Base-by-base conservation (phyloP, 2,329 filamentous ascomycete genomes). In the Scleromitrula shiraiana region DNA sequence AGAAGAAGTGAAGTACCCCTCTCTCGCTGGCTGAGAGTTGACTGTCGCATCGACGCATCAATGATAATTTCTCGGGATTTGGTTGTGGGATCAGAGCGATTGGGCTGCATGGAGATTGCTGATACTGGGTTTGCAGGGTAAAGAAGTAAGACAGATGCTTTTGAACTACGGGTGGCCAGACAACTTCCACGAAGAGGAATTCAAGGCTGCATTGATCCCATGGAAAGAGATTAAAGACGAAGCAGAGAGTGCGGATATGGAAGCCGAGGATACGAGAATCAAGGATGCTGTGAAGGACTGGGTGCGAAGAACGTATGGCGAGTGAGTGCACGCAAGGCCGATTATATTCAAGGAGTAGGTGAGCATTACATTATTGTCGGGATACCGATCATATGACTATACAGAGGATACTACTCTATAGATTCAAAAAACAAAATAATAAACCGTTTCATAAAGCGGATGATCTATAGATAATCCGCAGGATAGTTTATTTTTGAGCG, bases 301-400 rank as follows among this genome's bases (percentile, higher is more conserved):
- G 44, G 44, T 46, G 35, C 35, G 26, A 29, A 46, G 44, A 46
- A 46, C 36, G 22, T 46, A 46, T 40, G 44, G 36, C 44, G 35
- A 46, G 32, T 36, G 32, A 36, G 17, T 19, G 32, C 32, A 36
- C 32, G 7, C 32, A 36, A 36, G 17, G 15, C 15, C 32, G n/a
- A 20, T 36, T 20, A 36, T 19, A 36, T 19, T 20, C 32, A 36
- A 19, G 20, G 32, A 36, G 32, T 36, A 36, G 15, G 32, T 36
- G 15, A 36, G 32, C 4, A 36, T 36, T 20, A 20, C 15, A 36
- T 20, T 36, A 36, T 36, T 36, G 32, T 36, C 15, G 15, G 32
- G 2, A 36, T 36, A 36, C 20, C 15, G 32, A 36, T 36, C 7
- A 36, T 36, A 36, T 36, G 15, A 36, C 32, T 36, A 36, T 19